Evolutionary conservation across 1,284 basidiomycete genomes (phyloP).

Genomic region (Ceratobasidium sp.): DNA sequence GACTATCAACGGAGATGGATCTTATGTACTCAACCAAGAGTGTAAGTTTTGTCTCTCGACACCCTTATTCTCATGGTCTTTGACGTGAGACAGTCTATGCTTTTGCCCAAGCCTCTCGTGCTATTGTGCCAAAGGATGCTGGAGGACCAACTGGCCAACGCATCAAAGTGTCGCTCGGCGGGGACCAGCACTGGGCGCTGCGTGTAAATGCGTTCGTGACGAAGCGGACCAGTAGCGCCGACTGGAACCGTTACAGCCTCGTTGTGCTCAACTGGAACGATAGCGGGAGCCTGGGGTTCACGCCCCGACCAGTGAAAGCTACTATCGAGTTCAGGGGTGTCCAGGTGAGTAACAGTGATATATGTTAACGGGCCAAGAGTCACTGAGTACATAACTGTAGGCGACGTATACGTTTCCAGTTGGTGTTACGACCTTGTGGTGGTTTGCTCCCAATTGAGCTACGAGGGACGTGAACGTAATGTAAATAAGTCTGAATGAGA

Average conservation of each 20-base stretch:
- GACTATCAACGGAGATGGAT: constrained; percentile 67
- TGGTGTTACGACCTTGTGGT: constrained; percentile 61
- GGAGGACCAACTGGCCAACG: constrained; percentile 73
- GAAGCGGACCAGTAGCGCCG: constrained; percentile 58
- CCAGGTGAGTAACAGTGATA: constrained; percentile 56
- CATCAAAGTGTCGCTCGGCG: constrained; percentile 67
- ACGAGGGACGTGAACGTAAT: background rate
- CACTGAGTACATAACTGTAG: constrained; percentile 47
- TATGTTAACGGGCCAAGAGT: background rate
- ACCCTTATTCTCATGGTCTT: too few species aligned
- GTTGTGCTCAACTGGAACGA: constrained; percentile 53
- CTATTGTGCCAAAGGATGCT: constrained; percentile 68
- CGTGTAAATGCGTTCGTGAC: constrained; percentile 71
- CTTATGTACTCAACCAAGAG: constrained; percentile 72
- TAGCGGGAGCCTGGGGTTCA: constrained; percentile 59
- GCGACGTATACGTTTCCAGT: constrained; percentile 72
- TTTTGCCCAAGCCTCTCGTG: constrained; percentile 77
- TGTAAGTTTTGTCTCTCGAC: constrained; percentile 60
- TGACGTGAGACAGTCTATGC: too few species aligned
- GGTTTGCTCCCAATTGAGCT: constrained; percentile 50
- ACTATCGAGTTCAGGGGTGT: constrained; percentile 74
- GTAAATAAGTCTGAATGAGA: background rate
- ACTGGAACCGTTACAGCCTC: constrained; percentile 55
- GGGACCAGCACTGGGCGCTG: constrained; percentile 64
- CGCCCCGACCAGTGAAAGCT: constrained; percentile 64